Base-by-base conservation (phyloP, 2,329 filamentous ascomycete species). In the Periconia macrospinosa region DNA sequence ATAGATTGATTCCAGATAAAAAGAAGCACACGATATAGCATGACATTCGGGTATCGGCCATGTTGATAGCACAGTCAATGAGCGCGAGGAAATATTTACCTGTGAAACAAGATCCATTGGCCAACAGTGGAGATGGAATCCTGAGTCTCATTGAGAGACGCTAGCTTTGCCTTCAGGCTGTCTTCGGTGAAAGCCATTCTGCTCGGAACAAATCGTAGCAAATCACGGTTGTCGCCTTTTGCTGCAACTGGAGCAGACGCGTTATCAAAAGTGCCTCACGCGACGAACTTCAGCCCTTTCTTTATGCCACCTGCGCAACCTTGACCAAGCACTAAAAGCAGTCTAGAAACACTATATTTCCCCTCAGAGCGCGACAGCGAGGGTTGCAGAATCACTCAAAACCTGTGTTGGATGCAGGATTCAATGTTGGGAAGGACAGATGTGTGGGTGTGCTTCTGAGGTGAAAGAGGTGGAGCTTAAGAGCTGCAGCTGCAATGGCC, bases 31-130 rank as follows among this genome's bases (percentile, higher is more conserved):
- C 42, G 40, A 55, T 43, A 30, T 49, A 20, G 35, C 20, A 43
- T 42, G 18, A 27, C 23, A 27, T 8, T 27, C 5, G 23, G 23
- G 3, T 27, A 8, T 27, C 35, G 15, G 18, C 13, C 19, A n/a
- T 15, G 48, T 47, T 50, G 50, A 45, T 20, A 27, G 33, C 20
- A 49, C 45, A 33, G 52, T 45, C 18, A 33, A 45, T 23, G 17
- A 17, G 35, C 53, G 41, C 45, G 40, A 23, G 48, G 11, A 41
- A 37, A 3, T 37, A 41, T 19, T 62, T 86, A 96, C 92, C 92
- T 89, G 78, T 99, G 93, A 74, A 99, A 99, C 89, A 99, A 95
- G 57, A 99, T 94, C 95, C 95, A 99, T 86, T 97, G 93, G 53
- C 94, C 92, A 58, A 96, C 92, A 35, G 91, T 93, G 56, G 96